Conservation (phyloP, 1,284 basidiomycete genomes). For the Bondarzewia mesenterica region DNA sequence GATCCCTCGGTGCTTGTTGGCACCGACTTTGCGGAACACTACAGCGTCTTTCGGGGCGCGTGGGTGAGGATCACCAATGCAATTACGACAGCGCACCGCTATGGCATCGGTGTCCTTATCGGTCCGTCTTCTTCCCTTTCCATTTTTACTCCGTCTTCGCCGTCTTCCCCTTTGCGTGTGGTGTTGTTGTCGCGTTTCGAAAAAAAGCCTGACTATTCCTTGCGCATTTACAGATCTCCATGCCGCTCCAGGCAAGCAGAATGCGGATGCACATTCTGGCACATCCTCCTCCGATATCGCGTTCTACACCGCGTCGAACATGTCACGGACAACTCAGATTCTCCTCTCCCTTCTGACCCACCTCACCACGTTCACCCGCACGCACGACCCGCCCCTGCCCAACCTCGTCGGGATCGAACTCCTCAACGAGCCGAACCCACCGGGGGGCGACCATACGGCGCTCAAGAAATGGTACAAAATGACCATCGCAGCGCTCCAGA, state of each 20-base stretch:
- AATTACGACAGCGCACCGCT: slow-evolving; percentile 50
- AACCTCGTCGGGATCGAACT: slow-evolving; percentile 81
- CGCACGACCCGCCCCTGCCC: slow-evolving; percentile 30
- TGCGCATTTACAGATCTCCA: slow-evolving; percentile 64
- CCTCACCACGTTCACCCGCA: slow-evolving; percentile 30
- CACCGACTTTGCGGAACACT: slow-evolving; percentile 64
- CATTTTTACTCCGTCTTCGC: too few relatives aligned
- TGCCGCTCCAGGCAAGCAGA: slow-evolving; percentile 74
- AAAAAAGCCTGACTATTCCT: neutral
- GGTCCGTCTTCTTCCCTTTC: too few relatives aligned
- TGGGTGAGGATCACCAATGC: slow-evolving; percentile 67
- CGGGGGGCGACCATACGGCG: slow-evolving; percentile 36
- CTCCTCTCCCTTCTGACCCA: slow-evolving; percentile 38
- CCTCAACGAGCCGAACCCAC: slow-evolving; percentile 69
- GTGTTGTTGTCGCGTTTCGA: neutral
- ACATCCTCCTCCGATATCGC: slow-evolving; percentile 40
- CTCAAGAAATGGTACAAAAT: slow-evolving; percentile 62
- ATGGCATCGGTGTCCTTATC: slow-evolving; percentile 75
- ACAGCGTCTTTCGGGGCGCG: slow-evolving; percentile 59
- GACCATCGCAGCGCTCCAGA: slow-evolving; percentile 50
- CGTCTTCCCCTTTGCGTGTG: neutral
- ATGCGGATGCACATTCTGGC: slow-evolving; percentile 58
- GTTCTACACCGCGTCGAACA: slow-evolving; percentile 46
- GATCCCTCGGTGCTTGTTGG: slow-evolving; percentile 57
- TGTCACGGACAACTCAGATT: slow-evolving; percentile 46